phyloP scores from a whole-genome alignment of 345 rosid species.

The Camelina neglecta region DNA sequence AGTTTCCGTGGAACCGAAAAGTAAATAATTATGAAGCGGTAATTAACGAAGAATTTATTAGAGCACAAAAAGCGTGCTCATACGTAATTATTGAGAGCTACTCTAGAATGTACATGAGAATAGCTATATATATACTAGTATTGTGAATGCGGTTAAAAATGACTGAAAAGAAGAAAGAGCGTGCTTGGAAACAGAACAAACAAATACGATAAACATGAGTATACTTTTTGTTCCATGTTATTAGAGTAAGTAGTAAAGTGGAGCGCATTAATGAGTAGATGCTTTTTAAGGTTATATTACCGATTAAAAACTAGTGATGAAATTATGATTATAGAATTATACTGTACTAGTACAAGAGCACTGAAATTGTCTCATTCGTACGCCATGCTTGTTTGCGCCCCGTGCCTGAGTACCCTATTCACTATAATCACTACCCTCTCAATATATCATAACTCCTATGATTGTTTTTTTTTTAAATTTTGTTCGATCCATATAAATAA shows the following conservation, averaged over 20 bases:
- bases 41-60: constrained; percentile 16
- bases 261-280: constrained; percentile 34
- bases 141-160: constrained; percentile 15
- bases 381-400: constrained; percentile 42
- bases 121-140: not conserved
- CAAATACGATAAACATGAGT: constrained; percentile 1
- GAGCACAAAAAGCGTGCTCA: constrained; percentile 37
- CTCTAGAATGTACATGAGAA: not conserved
- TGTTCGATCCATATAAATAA: not conserved
- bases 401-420: constrained; percentile 34
- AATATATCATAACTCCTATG: constrained; percentile 3
- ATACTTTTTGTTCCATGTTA: constrained; percentile 14
- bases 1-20: constrained; percentile 29
- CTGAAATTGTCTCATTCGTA: constrained; percentile 31
- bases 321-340: constrained; percentile 29
- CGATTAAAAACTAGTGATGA: constrained; percentile 35
- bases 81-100: constrained; percentile 24
- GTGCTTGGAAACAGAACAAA: constrained; percentile 36
- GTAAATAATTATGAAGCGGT: constrained; percentile 2
- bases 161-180: constrained; percentile 25
- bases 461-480: not conserved
- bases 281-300: constrained; percentile 30
- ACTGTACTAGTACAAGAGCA: not conserved
- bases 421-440: not conserved
- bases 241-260: constrained; percentile 27